Evolutionary conservation across 2,329 filamentous ascomycete genomes (phyloP), one percentile per base, ranked within the genome.

Genomic region (Fusarium mexicanum): DNA sequence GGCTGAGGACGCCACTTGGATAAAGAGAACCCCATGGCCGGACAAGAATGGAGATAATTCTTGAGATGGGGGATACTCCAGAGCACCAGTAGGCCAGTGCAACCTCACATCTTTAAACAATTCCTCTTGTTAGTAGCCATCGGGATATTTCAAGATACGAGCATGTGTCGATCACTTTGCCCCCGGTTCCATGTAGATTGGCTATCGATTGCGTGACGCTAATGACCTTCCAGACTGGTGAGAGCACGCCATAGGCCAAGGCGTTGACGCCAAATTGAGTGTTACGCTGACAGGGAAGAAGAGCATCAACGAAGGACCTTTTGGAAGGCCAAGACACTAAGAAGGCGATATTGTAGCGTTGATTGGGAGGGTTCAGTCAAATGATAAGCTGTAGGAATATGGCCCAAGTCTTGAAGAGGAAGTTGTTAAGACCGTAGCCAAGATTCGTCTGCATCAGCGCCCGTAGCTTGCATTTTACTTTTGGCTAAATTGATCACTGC

Each of bases 201-300:
- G 61, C 35, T 44, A 8, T 47, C 33, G 55, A 71, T 71, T 71
- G 61, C 67, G 68, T 71, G 50, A 71, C 33, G 44, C 35, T 58
- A 58, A 22, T 6, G 46, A 71, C 67, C 68, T 71, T 71, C 68
- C 68, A 53, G 35, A 61, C 67, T 71, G 50, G 55, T 46, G 20
- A 48, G 43, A 69, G 68, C 68, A 71, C 68, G 68, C 51, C 61
- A 71, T 71, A 57, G 54, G 37, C 68, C 54, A 61, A 66, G 68
- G 10, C 40, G 33, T 71, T 71, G 67, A 66, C 68, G 67, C 54
- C 31, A 71, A 65, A 31, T 17, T 22, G 11, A 48, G 44, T 58
- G 67, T 48, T n/a, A 71, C 67, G 46, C 24, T 65, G 62, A 53
- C 24, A 35, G 17, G 26, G 26, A 20, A 4, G 6, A 24, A 26